Conservation (phyloP, 805 yeast genomes). For the Metschnikowia cubensis region DNA sequence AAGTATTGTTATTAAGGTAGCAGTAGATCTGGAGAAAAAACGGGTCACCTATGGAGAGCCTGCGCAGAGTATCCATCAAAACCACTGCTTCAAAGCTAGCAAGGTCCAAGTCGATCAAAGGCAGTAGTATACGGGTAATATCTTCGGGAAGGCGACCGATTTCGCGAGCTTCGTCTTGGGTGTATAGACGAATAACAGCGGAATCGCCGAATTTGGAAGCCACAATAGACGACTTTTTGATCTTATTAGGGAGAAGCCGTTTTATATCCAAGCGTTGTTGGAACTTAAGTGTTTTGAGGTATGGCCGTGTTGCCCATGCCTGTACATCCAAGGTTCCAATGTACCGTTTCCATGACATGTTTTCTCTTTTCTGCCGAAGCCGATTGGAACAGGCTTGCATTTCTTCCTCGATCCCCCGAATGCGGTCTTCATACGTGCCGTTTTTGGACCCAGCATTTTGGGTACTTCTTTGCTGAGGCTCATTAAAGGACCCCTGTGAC, state of each 20-base stretch:
- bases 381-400: slow-evolving; percentile 11
- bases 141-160: slow-evolving; percentile 75
- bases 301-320: slow-evolving; percentile 73
- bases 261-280: slow-evolving; percentile 41
- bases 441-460: background rate
- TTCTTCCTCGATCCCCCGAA: slow-evolving; percentile 8
- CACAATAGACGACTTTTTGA: slow-evolving; percentile 15
- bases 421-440: slow-evolving; percentile 1
- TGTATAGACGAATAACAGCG: slow-evolving; percentile 34
- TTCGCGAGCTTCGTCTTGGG: slow-evolving; percentile 42
- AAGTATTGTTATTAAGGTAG: slow-evolving; percentile 43
- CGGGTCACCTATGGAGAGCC: slow-evolving; percentile 71
- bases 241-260: slow-evolving; percentile 28
- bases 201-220: slow-evolving; percentile 23
- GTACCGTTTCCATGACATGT: slow-evolving; percentile 35
- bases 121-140: slow-evolving; percentile 60
- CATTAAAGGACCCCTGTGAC: too few species aligned
- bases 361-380: slow-evolving; percentile 7
- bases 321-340: slow-evolving; percentile 58
- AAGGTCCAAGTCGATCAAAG: slow-evolving; percentile 54
- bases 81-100: slow-evolving; percentile 55
- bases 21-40: slow-evolving; percentile 69
- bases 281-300: slow-evolving; percentile 42
- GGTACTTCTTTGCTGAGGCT: too few species aligned
- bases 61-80: slow-evolving; percentile 49